A percentile compares a stretch with the other conserved stretches of the same genome.
Evolutionary conservation across 768 basidiomycete genomes (phyloP).

Genomic region (Baorangia bicolor): DNA sequence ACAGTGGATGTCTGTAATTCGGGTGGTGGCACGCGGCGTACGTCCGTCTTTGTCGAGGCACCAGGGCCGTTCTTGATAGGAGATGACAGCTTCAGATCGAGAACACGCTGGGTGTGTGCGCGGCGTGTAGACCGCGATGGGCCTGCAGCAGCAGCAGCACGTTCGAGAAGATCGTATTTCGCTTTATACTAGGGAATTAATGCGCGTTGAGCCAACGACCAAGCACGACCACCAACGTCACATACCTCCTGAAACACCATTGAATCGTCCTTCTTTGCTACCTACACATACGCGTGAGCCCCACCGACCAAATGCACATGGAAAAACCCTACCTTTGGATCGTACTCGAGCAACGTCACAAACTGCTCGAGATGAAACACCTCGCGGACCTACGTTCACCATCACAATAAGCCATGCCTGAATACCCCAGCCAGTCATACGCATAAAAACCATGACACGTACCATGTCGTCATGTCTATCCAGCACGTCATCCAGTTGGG

Average conservation of each 20-base stretch:
- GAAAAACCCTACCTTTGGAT: conserved; percentile 60
- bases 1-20: not conserved
- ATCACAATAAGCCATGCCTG: not conserved
- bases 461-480: conserved; percentile 76
- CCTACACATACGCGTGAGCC: conserved; percentile 37
- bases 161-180: conserved; percentile 58
- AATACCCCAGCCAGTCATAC: not conserved
- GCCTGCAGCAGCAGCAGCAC: conserved; percentile 40
- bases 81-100: conserved; percentile 37
- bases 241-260: conserved; percentile 72
- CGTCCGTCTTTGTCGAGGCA: conserved; percentile 11
- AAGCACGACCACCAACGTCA: conserved; percentile 5
- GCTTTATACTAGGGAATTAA: conserved; percentile 51
- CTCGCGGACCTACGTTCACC: conserved; percentile 64
- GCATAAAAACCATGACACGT: conserved; percentile 32
- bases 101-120: conserved; percentile 53
- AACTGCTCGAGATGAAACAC: conserved; percentile 87
- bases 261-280: conserved; percentile 70
- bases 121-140: conserved; percentile 62
- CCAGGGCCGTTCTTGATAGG: conserved; percentile 11
- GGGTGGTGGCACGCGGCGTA: conserved; percentile 5
- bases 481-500: conserved; percentile 54
- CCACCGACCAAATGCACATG: not conserved
- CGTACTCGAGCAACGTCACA: conserved; percentile 69
- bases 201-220: not conserved